Percentiles rank a stretch among this genome's conserved stretches.
Conservation (phyloP, 2,329 filamentous ascomycete species). For the Botrytis squamosa region DNA sequence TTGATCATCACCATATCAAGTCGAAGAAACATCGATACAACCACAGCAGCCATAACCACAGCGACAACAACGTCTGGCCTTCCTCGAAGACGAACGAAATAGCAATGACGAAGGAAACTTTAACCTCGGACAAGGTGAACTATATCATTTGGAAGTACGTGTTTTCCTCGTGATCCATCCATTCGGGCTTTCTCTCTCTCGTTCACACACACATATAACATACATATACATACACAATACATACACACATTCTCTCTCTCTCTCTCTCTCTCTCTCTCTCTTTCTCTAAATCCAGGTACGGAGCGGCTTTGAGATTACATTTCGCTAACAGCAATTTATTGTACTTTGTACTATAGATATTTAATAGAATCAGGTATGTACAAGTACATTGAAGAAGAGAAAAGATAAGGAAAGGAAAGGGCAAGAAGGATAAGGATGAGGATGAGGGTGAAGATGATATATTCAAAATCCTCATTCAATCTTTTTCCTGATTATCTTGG, state of each 20-base stretch:
- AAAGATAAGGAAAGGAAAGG: neutral
- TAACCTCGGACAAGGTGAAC: slow-evolving; percentile 67
- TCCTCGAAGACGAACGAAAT: slow-evolving; percentile 5
- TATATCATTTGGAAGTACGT: slow-evolving; percentile 70
- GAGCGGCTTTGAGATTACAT: slow-evolving; percentile 20
- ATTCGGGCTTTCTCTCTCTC: slow-evolving; percentile 18
- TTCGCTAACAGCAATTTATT: slow-evolving; percentile 36
- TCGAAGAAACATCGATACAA: neutral
- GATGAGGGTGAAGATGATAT: neutral
- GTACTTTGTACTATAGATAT: slow-evolving; percentile 36
- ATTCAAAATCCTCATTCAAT: neutral
- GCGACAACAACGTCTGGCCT: neutral
- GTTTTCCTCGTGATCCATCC: slow-evolving; percentile 37
- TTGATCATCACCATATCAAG: neutral
- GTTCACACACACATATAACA: neutral
- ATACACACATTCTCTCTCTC: neutral
- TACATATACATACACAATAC: neutral
- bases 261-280: no score
- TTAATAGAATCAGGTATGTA: slow-evolving; percentile 40
- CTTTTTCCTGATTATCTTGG: neutral
- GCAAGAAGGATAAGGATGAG: neutral
- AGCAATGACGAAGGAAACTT: slow-evolving; percentile 40
- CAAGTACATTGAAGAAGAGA: slow-evolving; percentile 1
- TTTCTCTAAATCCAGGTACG: slow-evolving; percentile 25
- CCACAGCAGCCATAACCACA: neutral